Conservation (phyloP, 257 asterid genomes). For the Solanum peruvianum region DNA sequence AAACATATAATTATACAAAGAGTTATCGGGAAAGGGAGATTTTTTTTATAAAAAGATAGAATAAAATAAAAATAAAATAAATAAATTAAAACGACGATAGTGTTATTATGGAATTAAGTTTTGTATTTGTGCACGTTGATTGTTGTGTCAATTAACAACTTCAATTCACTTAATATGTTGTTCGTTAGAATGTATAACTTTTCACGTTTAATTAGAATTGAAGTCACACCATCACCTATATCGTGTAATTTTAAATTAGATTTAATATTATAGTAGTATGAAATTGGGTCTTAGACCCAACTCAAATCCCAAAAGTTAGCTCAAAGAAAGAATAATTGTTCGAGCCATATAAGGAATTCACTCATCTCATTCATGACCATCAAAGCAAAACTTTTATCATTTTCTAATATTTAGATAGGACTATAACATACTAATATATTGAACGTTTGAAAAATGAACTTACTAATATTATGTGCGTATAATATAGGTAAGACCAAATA, state of each 20-base stretch:
- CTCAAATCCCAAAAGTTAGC: too few species aligned
- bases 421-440: too few species aligned
- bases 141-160: neutral
- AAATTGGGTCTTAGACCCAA: too few species aligned
- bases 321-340: accelerated
- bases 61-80: neutral
- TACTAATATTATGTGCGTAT: too few species aligned
- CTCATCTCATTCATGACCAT: neutral
- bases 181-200: neutral
- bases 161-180: neutral
- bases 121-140: neutral
- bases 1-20: too few species aligned
- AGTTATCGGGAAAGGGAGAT: neutral
- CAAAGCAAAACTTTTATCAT: neutral
- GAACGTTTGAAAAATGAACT: neutral
- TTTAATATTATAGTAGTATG: too few species aligned
- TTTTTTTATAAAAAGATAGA: neutral
- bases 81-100: neutral
- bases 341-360: too few species aligned
- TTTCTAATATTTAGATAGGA: neutral
- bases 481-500: neutral
- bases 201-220: neutral
- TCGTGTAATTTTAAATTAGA: too few species aligned
- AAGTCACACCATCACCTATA: neutral
- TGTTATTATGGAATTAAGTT: neutral